phyloP scores from a whole-genome alignment of 192 early-diverging fungal species.

The Phlyctochytrium bullatum region DNA sequence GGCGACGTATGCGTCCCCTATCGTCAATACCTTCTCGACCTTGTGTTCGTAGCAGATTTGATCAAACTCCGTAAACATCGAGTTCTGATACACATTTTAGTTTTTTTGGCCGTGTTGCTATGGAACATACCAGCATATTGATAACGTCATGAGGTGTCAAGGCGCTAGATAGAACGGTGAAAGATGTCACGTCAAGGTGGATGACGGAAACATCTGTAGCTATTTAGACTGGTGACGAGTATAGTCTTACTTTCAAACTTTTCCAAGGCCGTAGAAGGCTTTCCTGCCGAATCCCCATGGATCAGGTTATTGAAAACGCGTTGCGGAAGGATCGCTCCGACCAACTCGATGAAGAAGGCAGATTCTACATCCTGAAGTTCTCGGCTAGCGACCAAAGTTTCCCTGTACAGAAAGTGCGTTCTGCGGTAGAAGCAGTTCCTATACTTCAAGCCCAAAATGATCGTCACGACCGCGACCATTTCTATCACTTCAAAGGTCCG shows the following conservation, averaged over 20 bases:
- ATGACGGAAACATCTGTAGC: neutral
- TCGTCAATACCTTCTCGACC: slow-evolving; percentile 2
- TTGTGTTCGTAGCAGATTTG: neutral
- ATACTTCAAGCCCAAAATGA: neutral
- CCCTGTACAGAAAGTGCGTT: neutral
- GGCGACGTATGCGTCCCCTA: slow-evolving; percentile 1
- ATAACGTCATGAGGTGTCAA: neutral
- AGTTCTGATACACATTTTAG: neutral
- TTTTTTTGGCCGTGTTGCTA: neutral
- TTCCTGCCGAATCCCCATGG: too few species aligned
- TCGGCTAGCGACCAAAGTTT: neutral
- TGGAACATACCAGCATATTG: neutral
- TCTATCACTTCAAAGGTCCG: too few species aligned
- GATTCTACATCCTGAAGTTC: neutral
- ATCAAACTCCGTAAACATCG: neutral
- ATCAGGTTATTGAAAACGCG: too few species aligned
- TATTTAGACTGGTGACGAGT: too few species aligned
- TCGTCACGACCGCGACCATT: neutral
- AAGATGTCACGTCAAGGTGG: slow-evolving; percentile 3
- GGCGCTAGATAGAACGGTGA: neutral
- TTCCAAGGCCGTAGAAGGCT: neutral
- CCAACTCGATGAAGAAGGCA: neutral
- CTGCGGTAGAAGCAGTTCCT: neutral
- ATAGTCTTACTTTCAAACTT: neutral
- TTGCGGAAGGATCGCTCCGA: neutral